A percentile compares a stretch with the other conserved stretches of the same genome.
Evolutionary conservation across 2,329 filamentous ascomycete genomes (phyloP).

Genomic region (Rhytidhysteron rufulum): DNA sequence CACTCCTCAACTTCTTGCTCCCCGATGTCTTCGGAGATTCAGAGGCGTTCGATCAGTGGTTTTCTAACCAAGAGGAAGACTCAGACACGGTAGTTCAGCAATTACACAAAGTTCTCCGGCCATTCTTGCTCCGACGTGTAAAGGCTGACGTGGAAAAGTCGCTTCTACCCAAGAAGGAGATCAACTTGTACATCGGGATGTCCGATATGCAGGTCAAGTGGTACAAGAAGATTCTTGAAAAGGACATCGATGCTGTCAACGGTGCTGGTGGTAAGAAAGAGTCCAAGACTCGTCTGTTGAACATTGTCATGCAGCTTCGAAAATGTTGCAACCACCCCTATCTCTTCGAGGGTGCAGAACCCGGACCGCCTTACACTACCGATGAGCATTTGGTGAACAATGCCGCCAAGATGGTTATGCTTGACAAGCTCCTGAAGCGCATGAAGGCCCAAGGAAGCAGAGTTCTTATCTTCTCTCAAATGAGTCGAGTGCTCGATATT

Average conservation of each 20-base stretch:
- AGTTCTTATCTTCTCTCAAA: slow-evolving; percentile 98
- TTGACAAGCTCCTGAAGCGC: slow-evolving; percentile 84
- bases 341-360: slow-evolving; percentile 94
- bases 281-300: slow-evolving; percentile 92
- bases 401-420: slow-evolving; percentile 93
- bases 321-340: slow-evolving; percentile 99
- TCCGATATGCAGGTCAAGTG: slow-evolving; percentile 98
- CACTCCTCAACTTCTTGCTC: slow-evolving; percentile 92
- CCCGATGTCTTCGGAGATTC: slow-evolving; percentile 97
- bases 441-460: slow-evolving; percentile 84
- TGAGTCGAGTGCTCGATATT: slow-evolving; percentile 96
- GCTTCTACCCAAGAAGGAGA: slow-evolving; percentile 90
- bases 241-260: slow-evolving; percentile 98
- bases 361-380: slow-evolving; percentile 94
- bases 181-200: slow-evolving; percentile 97
- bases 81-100: slow-evolving; percentile 96
- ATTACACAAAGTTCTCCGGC: slow-evolving; percentile 85
- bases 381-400: slow-evolving; percentile 94
- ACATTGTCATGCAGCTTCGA: slow-evolving; percentile 98
- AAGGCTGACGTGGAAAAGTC: slow-evolving; percentile 99
- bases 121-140: slow-evolving; percentile 91
- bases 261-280: slow-evolving; percentile 94
- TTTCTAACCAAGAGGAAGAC: slow-evolving; percentile 82
- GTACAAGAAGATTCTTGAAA: slow-evolving; percentile 98
- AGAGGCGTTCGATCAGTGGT: slow-evolving; percentile 97